phyloP scores from a whole-genome alignment of 345 rosid genomes.

The Citrus hindsii region DNA sequence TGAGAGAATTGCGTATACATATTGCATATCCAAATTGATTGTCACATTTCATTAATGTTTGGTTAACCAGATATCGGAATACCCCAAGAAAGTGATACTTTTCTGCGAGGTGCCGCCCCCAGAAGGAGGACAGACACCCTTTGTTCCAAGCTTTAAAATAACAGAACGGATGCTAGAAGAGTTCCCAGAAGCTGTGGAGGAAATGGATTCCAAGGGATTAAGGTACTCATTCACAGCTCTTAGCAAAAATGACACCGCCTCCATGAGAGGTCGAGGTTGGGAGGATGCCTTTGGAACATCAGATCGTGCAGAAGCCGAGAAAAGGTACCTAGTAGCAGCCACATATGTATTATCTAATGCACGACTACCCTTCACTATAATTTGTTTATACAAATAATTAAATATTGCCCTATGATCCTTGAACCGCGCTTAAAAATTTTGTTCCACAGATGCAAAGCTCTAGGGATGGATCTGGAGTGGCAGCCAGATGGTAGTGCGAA shows the following conservation, averaged over 20 bases:
- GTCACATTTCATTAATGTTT: neutral
- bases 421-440: neutral
- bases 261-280: conserved; percentile 71
- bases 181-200: conserved; percentile 57
- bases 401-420: too few relatives aligned
- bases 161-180: conserved; percentile 56
- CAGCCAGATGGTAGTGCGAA: conserved; percentile 45
- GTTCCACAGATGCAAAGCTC: conserved; percentile 33
- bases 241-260: conserved; percentile 36
- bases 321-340: conserved; percentile 24
- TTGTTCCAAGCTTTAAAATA: conserved; percentile 67
- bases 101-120: conserved; percentile 67
- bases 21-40: too few relatives aligned
- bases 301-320: conserved; percentile 46
- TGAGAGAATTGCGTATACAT: neutral
- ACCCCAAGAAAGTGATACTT: conserved; percentile 43
- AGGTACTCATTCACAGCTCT: conserved; percentile 44
- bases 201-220: conserved; percentile 54
- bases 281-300: conserved; percentile 59
- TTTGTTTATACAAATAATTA: too few relatives aligned
- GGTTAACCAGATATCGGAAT: conserved; percentile 39
- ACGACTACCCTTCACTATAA: too few relatives aligned
- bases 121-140: conserved; percentile 65
- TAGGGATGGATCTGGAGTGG: conserved; percentile 67
- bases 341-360: too few relatives aligned